These are phyloP conservation scores for Pyricularia grisea DNA, from an alignment of 2,329 filamentous ascomycete genomes.

Conservation along the genomic window DNA sequence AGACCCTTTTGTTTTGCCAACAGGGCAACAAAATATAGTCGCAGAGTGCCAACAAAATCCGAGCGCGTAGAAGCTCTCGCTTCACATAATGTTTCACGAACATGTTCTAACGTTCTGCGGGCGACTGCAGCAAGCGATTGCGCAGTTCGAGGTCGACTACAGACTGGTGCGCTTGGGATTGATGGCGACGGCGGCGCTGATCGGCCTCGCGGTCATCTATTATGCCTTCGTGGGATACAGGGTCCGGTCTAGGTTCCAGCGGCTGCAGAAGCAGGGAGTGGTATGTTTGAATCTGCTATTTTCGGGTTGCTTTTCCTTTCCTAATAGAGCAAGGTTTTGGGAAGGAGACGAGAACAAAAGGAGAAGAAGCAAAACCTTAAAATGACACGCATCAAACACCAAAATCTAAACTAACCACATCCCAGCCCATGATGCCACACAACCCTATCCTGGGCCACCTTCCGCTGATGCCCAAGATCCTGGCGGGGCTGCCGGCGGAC, in stretches of 20 bases:
- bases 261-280: constrained; percentile 11
- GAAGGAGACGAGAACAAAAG: neutral
- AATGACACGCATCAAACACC: constrained; percentile 4
- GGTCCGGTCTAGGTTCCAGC: constrained; percentile 11
- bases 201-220: neutral
- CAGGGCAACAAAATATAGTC: neutral
- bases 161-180: neutral
- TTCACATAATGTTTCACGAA: neutral
- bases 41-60: too few relatives aligned
- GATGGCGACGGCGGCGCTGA: neutral
- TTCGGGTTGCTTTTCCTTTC: neutral
- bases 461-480: constrained; percentile 9
- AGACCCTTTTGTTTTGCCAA: neutral
- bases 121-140: neutral
- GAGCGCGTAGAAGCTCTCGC: too few relatives aligned
- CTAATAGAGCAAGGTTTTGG: neutral
- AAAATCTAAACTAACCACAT: neutral
- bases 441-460: constrained; percentile 12
- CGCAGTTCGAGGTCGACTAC: neutral
- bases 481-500: constrained; percentile 10
- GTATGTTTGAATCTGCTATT: constrained; percentile 4
- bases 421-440: constrained; percentile 13
- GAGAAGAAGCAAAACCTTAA: neutral
- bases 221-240: constrained; percentile 10
- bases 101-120: neutral